A percentile compares a stretch with the other conserved stretches of the same genome.
These are phyloP conservation scores for Phtheirospermum japonicum DNA, from an alignment of 257 asterid genomes.

Conservation along the genomic window DNA sequence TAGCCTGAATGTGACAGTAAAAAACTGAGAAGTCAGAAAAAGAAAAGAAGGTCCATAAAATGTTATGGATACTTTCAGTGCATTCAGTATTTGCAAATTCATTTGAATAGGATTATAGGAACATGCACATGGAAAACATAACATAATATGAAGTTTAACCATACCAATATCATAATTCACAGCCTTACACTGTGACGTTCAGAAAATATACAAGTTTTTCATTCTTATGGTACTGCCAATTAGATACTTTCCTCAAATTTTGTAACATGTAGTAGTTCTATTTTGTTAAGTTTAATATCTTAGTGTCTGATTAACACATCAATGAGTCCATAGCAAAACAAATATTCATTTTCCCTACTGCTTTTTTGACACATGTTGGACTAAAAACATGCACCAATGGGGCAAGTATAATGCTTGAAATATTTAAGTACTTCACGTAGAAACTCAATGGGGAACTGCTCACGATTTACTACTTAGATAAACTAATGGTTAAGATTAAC, in stretches of 20 bases:
- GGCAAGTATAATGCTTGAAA: neutral
- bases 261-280: slow-evolving; percentile 6
- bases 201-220: slow-evolving; percentile 7
- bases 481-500: slow-evolving; percentile 6
- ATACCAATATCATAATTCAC: neutral
- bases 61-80: neutral
- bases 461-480: neutral
- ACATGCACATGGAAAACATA: neutral
- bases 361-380: neutral
- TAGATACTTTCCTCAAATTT: neutral
- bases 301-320: neutral
- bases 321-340: neutral
- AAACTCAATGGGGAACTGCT: neutral
- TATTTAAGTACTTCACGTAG: too few relatives aligned
- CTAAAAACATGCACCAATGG: neutral
- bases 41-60: neutral
- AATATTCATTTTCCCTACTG: slow-evolving; percentile 8
- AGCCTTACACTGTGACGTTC: slow-evolving; percentile 1
- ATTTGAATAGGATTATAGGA: too few relatives aligned
- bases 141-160: neutral
- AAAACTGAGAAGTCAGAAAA: neutral
- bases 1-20: neutral
- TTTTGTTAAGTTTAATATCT: neutral
- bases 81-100: too few relatives aligned
- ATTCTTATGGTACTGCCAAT: neutral